Evolutionary conservation across 1,284 basidiomycete species (phyloP), one percentile per base, ranked within the genome.

Genomic region (Leccinum fallax): DNA sequence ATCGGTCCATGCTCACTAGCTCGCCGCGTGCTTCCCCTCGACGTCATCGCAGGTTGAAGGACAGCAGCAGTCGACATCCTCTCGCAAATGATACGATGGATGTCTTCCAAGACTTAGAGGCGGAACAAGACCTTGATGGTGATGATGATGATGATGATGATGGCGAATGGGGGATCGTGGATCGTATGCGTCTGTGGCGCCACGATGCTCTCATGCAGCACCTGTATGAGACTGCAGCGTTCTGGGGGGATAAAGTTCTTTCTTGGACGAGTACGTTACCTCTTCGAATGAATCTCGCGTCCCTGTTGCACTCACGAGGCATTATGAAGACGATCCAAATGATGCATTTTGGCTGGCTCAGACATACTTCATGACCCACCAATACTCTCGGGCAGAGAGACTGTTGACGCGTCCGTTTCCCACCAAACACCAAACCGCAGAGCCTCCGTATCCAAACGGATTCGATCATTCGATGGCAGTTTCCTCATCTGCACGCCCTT

Each of bases 291-390:
- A 26, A 10, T 16, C 10, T 36, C 21, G 15, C 19, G 1, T 59
- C 19, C 48, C 48, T 63, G 53, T 55, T 36, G 36, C 26, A 53
- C 59, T 77, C 40, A 74, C 36, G 9, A n/a, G 30, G 5, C 38
- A 21, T 15, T 61, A 16, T 46, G 13, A 67, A 95, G 95, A 89
- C 66, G 93, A 97, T 68, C 88, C 93, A 34, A 96, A 97, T 75
- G 97, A 99, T 77, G 97, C 95, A 9, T 99, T 98, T 77, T 98
- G 97, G 95, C 87, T 99, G 16, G 97, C 97, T 1, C 97, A 99
- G 75, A 94, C 93, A 0, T 95, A 95, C 78, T 99, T 98, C 75
- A 88, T 95, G 78, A 95, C 92, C 5, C 91, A 96, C 67, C 94
- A 98, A 67, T 99, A 97, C 76, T 90, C 93, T 7, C 92, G 95